phyloP scores from a whole-genome alignment of 768 basidiomycete genomes.

The Asterophora lycoperdoides region DNA sequence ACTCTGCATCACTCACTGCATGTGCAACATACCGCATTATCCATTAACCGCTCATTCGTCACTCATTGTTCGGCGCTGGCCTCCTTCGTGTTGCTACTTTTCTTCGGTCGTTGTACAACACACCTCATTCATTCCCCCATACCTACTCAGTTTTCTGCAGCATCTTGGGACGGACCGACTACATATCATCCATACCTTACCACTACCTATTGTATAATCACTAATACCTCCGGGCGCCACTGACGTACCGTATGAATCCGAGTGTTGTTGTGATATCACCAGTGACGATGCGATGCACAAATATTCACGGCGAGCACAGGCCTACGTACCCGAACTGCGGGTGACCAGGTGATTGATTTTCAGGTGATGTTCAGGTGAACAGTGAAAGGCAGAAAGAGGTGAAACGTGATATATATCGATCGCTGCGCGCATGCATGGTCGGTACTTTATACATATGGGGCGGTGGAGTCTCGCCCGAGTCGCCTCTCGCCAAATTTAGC shows the following conservation, averaged over 20 bases:
- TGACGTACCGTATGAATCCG: background rate
- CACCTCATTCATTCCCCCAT: background rate
- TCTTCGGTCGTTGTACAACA: conserved; percentile 1
- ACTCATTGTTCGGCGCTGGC: background rate
- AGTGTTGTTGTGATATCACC: background rate
- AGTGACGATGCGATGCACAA: background rate
- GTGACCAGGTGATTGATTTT: no score
- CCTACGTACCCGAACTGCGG: no score
- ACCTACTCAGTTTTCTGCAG: no score
- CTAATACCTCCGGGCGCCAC: background rate
- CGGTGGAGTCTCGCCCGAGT: no score
- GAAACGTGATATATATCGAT: no score
- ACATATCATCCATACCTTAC: background rate
- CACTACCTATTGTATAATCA: conserved; percentile 7
- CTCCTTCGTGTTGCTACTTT: background rate
- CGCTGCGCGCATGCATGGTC: no score
- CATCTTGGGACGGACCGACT: background rate
- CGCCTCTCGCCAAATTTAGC: no score
- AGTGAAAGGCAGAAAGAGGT: no score
- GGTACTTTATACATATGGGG: no score
- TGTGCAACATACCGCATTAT: conserved; percentile 2
- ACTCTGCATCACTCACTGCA: conserved; percentile 1
- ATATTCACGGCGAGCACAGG: no score
- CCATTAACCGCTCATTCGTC: no score
- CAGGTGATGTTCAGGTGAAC: no score